Base-by-base conservation (phyloP, 1,284 basidiomycete species). In the Pseudomicrostroma phylloplanum region DNA sequence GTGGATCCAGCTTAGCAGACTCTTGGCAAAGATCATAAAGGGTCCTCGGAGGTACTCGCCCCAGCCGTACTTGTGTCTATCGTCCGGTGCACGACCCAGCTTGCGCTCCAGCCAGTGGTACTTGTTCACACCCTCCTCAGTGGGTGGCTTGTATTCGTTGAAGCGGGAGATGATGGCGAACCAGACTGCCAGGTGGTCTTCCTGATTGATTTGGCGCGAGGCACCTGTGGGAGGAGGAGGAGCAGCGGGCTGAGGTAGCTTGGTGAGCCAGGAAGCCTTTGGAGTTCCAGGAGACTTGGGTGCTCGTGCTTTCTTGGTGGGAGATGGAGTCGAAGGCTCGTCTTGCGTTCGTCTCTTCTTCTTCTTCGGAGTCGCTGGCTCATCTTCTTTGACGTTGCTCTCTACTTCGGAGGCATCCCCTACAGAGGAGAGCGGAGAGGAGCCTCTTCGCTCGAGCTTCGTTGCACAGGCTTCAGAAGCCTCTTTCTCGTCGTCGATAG, bases 111-210 rank as follows among this genome's bases (percentile, higher is more conserved):
- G 46, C 46, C 46, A 48, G n/a, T 48, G 46, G 12, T 48, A 48
- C 46, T 48, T 48, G 46, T 48, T 48, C n/a, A 23, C 12, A 6
- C n/a, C 46, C 12, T n/a, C 46, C 3, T n/a, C 46, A n/a, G 17
- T 4, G 17, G n/a, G 7, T 7, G 46, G 46, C 12, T n/a, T 23
- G n/a, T 4, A 48, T 11, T 48, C 46, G 23, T 48, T 23, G 46
- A 48, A 48, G 46, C 46, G 17, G 46, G n/a, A n/a, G 46, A 48
- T n/a, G 46, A 48, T 48, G n/a, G n/a, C 23, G 46, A 48, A 23
- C 46, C 46, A 48, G 3, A 48, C 6, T 48, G 46, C 46, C 3
- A 48, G 46, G 23, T 48, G 23, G 46, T 48, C 46, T n/a, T 48
- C 46, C n/a, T 48, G 17, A 23, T 48, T 23, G 46, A 23, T n/a